Evolutionary conservation across 2,329 filamentous ascomycete species (phyloP).

Genomic region (Sphaceloma murrayae): DNA sequence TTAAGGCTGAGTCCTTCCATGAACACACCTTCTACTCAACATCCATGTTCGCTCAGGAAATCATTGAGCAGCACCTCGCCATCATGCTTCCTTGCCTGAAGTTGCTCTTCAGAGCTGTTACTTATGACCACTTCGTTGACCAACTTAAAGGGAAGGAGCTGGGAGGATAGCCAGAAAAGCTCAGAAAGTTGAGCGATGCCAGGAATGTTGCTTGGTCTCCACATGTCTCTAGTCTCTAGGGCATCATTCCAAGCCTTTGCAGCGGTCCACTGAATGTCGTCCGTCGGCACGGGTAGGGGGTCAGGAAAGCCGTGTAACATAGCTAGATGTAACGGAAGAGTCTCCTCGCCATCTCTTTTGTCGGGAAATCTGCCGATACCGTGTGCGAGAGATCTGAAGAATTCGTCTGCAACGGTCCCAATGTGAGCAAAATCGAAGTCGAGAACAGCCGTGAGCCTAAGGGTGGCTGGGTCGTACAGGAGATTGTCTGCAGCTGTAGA

Average conservation of each 20-base stretch:
- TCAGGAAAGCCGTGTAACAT: background rate
- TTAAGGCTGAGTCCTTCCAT: too few relatives aligned
- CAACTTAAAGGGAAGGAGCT: background rate
- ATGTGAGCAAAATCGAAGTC: slow-evolving; percentile 11
- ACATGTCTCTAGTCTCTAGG: background rate
- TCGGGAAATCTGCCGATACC: background rate
- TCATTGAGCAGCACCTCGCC: background rate
- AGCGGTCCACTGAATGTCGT: background rate
- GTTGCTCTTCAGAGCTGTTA: background rate
- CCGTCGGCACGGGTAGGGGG: background rate
- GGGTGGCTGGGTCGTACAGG: background rate
- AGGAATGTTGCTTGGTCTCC: background rate
- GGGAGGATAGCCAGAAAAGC: background rate
- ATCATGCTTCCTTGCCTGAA: background rate
- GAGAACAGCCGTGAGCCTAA: background rate
- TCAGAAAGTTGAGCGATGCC: background rate
- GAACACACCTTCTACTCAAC: too few relatives aligned
- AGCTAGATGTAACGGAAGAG: background rate
- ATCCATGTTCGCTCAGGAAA: background rate
- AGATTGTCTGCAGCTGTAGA: too few relatives aligned
- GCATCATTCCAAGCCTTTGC: background rate
- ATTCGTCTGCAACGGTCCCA: slow-evolving; percentile 3
- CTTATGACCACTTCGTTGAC: background rate
- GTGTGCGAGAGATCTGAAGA: slow-evolving; percentile 4
- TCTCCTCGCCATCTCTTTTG: background rate